These are phyloP conservation scores for Teunomyces pallodes DNA, from an alignment of 805 yeast species.

Conservation along the genomic window DNA sequence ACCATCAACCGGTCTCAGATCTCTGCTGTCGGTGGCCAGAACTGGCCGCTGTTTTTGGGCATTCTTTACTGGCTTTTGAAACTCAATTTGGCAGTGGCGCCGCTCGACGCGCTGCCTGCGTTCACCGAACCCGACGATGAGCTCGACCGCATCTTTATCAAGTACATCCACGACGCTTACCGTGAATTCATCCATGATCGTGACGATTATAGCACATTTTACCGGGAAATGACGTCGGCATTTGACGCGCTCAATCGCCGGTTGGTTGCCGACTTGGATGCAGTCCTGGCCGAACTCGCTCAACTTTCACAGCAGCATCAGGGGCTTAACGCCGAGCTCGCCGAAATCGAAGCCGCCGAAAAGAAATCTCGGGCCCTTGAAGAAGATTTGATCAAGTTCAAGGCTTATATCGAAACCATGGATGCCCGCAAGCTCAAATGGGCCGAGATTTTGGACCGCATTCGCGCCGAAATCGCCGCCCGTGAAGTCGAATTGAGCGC, in stretches of 20 bases:
- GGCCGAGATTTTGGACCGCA: conserved; percentile 55
- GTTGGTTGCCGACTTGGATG: conserved; percentile 45
- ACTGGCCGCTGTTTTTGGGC: conserved; percentile 82
- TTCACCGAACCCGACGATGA: conserved; percentile 41
- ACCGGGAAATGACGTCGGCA: conserved; percentile 53
- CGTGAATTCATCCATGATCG: conserved; percentile 60
- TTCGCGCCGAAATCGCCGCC: conserved; percentile 50
- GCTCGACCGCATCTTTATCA: conserved; percentile 51
- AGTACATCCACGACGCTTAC: conserved; percentile 66
- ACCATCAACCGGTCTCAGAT: conserved; percentile 80
- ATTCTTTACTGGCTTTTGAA: conserved; percentile 80
- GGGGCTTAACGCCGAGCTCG: conserved; percentile 42
- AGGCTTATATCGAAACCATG: conserved; percentile 68
- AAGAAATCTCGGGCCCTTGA: conserved; percentile 63
- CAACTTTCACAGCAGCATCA: conserved; percentile 38
- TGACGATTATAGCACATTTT: conserved; percentile 58
- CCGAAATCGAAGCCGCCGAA: conserved; percentile 48
- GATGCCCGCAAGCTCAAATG: conserved; percentile 64
- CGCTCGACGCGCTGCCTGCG: conserved; percentile 28
- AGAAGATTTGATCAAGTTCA: conserved; percentile 66
- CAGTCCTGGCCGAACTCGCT: conserved; percentile 40
- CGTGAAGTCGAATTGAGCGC: conserved; percentile 42
- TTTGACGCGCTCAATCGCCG: conserved; percentile 51
- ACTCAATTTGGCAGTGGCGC: conserved; percentile 38
- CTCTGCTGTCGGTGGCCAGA: conserved; percentile 86